phyloP scores from a whole-genome alignment of 73 alveolate genomes.

The Symbiodinium natans region DNA sequence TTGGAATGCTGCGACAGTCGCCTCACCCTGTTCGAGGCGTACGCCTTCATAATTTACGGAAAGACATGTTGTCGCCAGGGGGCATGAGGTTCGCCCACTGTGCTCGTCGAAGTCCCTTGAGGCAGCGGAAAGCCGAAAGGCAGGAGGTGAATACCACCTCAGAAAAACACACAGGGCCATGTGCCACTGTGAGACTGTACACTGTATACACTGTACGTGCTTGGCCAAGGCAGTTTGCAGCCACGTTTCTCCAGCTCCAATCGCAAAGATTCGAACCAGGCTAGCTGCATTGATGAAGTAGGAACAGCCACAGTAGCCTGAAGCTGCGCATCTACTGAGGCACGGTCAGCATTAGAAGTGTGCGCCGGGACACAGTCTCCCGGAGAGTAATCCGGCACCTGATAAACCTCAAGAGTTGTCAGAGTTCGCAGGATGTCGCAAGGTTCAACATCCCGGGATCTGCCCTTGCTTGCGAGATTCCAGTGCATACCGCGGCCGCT shows the following conservation, averaged over 20 bases:
- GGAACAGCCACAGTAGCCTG: constrained; percentile 76
- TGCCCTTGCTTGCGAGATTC: neutral
- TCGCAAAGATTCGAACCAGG: constrained; percentile 57
- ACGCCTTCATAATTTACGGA: no score
- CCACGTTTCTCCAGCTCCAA: constrained; percentile 40
- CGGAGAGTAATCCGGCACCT: constrained; percentile 15
- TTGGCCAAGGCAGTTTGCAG: neutral
- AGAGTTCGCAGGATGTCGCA: neutral
- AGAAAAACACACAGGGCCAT: no score
- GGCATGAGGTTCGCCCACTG: constrained; percentile 89
- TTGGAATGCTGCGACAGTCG: no score
- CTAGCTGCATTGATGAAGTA: constrained; percentile 75
- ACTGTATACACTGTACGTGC: no score
- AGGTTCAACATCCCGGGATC: neutral
- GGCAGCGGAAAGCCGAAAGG: constrained; percentile 81
- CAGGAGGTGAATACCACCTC: constrained; percentile 56
- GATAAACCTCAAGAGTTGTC: constrained; percentile 1
- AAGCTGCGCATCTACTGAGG: neutral
- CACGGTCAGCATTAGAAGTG: neutral
- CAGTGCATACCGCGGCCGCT: constrained; percentile 79
- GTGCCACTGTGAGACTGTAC: no score
- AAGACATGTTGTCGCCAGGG: neutral
- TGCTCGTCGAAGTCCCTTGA: constrained; percentile 74
- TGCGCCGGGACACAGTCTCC: constrained; percentile 22
- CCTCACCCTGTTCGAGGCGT: no score